A percentile compares a stretch with the other conserved stretches of the same genome.
Conservation (phyloP, 2,329 filamentous ascomycete species). For the Canariomyces notabilis region DNA sequence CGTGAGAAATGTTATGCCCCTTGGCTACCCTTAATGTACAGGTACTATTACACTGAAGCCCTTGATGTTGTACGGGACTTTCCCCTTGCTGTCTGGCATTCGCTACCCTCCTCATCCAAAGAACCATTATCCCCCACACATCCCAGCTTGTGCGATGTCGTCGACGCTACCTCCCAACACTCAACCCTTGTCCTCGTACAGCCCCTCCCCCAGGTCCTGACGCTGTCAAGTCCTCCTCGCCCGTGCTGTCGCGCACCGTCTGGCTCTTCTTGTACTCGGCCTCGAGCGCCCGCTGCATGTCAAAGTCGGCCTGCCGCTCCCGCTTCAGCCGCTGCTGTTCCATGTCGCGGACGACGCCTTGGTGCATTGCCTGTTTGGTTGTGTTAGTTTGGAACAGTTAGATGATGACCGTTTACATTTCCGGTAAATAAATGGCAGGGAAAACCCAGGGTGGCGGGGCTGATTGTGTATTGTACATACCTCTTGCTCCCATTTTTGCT, state of each 20-base stretch:
- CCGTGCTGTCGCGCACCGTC: constrained; percentile 55
- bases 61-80: no score
- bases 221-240: constrained; percentile 12
- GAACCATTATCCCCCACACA: no score
- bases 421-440: no score
- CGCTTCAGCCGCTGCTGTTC: constrained; percentile 87
- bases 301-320: constrained; percentile 90
- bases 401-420: no score
- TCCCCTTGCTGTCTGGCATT: no score
- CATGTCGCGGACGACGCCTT: constrained; percentile 88
- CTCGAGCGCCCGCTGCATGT: constrained; percentile 80
- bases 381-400: background rate
- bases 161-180: constrained; percentile 13
- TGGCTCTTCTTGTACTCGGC: constrained; percentile 87
- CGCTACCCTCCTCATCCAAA: no score
- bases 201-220: background rate
- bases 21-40: no score
- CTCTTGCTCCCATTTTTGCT: constrained; percentile 76
- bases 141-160: no score
- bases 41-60: no score
- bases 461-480: constrained; percentile 45
- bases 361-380: constrained; percentile 77
- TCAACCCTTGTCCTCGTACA: background rate
- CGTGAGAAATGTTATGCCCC: no score
- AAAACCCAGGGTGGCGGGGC: background rate